phyloP scores from a whole-genome alignment of 2,329 filamentous ascomycete species.

The Fusarium sp. region DNA sequence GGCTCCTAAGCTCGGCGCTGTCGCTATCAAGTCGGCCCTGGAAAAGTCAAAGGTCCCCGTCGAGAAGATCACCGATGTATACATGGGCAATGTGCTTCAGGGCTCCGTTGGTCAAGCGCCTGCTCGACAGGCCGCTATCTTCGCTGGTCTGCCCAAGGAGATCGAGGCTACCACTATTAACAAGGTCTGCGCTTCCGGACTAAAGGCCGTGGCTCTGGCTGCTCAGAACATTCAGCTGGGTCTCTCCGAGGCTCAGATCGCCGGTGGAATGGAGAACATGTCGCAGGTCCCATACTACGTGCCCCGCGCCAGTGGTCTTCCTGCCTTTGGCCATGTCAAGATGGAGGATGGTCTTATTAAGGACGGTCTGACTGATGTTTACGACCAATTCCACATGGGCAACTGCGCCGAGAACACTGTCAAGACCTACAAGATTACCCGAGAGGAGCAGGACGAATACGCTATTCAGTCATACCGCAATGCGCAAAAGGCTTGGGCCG shows the following conservation, averaged over 20 bases:
- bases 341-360: slow-evolving; percentile 93
- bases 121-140: slow-evolving; percentile 88
- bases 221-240: slow-evolving; percentile 96
- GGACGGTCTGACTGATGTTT: slow-evolving; percentile 95
- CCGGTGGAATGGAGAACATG: slow-evolving; percentile 99
- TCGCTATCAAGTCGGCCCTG: slow-evolving; percentile 90
- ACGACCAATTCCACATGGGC: slow-evolving; percentile 97
- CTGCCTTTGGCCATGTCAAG: slow-evolving; percentile 86
- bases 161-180: slow-evolving; percentile 94
- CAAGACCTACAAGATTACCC: slow-evolving; percentile 82
- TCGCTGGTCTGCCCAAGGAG: slow-evolving; percentile 82
- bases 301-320: slow-evolving; percentile 80
- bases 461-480: slow-evolving; percentile 90
- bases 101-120: slow-evolving; percentile 87
- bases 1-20: slow-evolving; percentile 87
- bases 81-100: slow-evolving; percentile 96
- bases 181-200: slow-evolving; percentile 95
- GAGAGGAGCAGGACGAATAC: slow-evolving; percentile 91
- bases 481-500: slow-evolving; percentile 88
- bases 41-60: slow-evolving; percentile 85
- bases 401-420: slow-evolving; percentile 95
- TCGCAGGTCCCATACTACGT: slow-evolving; percentile 91
- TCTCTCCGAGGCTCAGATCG: slow-evolving; percentile 85
- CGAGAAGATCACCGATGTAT: slow-evolving; percentile 87
- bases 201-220: slow-evolving; percentile 91